Evolutionary conservation across 164 flowering plant genomes (phyloP).

Genomic region (Vitis labrusca): DNA sequence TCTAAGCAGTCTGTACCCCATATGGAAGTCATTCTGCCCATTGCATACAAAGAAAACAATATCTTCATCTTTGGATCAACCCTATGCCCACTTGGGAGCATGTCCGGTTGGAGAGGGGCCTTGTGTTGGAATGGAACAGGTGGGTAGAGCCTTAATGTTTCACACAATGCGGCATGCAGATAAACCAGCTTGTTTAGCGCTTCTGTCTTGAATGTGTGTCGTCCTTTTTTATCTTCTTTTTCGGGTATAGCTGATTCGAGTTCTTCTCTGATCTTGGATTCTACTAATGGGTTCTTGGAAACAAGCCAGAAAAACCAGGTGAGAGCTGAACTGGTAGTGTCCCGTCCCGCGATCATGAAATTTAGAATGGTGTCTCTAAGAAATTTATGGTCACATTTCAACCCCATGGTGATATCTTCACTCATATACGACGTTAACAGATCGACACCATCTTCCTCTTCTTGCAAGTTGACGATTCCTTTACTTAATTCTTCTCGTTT

Average conservation of each 20-base stretch:
- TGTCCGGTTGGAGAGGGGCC: slow-evolving; percentile 16
- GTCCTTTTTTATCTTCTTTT: slow-evolving; percentile 1
- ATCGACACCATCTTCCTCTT: slow-evolving; percentile 11
- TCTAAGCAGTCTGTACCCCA: slow-evolving; percentile 58
- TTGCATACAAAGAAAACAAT: slow-evolving; percentile 28
- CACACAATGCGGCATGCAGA: too few relatives aligned
- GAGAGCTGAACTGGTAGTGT: slow-evolving; percentile 34
- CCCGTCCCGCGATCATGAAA: slow-evolving; percentile 41
- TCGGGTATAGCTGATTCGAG: slow-evolving; percentile 6
- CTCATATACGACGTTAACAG: slow-evolving; percentile 18
- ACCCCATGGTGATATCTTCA: neutral
- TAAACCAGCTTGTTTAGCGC: slow-evolving; percentile 13
- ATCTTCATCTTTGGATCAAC: slow-evolving; percentile 22
- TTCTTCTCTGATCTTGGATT: slow-evolving; percentile 35
- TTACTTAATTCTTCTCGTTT: slow-evolving; percentile 13
- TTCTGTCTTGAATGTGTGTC: slow-evolving; percentile 8
- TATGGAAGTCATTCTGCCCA: slow-evolving; percentile 45
- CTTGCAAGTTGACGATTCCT: neutral
- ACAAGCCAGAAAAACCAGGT: slow-evolving; percentile 54
- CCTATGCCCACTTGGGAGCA: slow-evolving; percentile 48
- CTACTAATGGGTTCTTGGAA: slow-evolving; percentile 29
- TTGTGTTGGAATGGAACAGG: slow-evolving; percentile 27
- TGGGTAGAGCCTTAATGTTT: too few relatives aligned
- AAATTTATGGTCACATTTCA: slow-evolving; percentile 12
- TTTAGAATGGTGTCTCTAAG: slow-evolving; percentile 31